Conservation (phyloP, 345 rosid species). For the Populus euphratica region DNA sequence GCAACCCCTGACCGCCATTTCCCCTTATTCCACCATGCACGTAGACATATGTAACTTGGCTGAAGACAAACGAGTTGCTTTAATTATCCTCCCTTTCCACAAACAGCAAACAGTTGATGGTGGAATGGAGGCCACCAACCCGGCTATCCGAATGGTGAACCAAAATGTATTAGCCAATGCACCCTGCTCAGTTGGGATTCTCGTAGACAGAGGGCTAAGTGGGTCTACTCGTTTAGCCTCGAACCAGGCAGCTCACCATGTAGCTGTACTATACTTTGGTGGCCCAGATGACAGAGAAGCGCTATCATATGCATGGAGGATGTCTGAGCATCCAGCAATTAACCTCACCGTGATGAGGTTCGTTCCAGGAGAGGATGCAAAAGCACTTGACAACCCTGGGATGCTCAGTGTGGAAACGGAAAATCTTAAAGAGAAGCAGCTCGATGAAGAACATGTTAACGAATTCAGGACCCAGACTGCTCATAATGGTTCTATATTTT, state of each 20-base stretch:
- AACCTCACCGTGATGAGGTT: slow-evolving; percentile 60
- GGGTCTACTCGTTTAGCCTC: slow-evolving; percentile 51
- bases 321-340: slow-evolving; percentile 66
- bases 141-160: slow-evolving; percentile 70
- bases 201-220: slow-evolving; percentile 76
- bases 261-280: slow-evolving; percentile 73
- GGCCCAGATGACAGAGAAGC: slow-evolving; percentile 92
- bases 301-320: slow-evolving; percentile 74
- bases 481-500: slow-evolving; percentile 42
- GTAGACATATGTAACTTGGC: slow-evolving; percentile 85
- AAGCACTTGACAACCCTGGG: slow-evolving; percentile 15
- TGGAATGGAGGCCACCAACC: slow-evolving; percentile 91
- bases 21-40: slow-evolving; percentile 93
- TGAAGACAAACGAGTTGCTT: slow-evolving; percentile 76
- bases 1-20: slow-evolving; percentile 86
- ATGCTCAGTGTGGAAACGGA: slow-evolving; percentile 29
- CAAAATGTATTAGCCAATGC: slow-evolving; percentile 68
- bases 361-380: slow-evolving; percentile 41
- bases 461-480: slow-evolving; percentile 46
- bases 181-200: slow-evolving; percentile 88
- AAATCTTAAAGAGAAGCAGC: slow-evolving; percentile 32
- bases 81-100: slow-evolving; percentile 84
- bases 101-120: slow-evolving; percentile 93
- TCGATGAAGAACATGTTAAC: slow-evolving; percentile 55
- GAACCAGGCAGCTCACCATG: slow-evolving; percentile 53